Percentiles rank a stretch among this genome's conserved stretches.
Evolutionary conservation across 164 flowering plant species (phyloP).

Genomic region (Magnolia kwangsiensis): DNA sequence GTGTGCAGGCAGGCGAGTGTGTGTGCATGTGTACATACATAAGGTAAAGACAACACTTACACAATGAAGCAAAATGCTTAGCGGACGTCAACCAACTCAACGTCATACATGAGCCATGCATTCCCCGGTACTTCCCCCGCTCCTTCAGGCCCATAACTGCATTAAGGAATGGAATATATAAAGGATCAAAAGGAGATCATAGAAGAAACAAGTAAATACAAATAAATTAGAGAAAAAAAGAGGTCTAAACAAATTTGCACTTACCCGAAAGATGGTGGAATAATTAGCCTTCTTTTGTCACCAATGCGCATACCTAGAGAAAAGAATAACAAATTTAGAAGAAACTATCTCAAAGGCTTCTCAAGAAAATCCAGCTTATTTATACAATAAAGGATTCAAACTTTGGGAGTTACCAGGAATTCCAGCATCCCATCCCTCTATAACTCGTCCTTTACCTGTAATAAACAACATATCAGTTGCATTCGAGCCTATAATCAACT

Average conservation of each 20-base stretch:
- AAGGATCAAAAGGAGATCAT: not conserved
- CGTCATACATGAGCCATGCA: not conserved
- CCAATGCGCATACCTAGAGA: conserved; percentile 87
- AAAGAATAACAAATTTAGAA: not conserved
- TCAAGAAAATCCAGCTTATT: not conserved
- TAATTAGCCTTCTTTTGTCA: conserved; percentile 71
- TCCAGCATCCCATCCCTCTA: conserved; percentile 91
- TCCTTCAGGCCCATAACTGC: conserved; percentile 1
- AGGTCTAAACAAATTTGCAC: not conserved
- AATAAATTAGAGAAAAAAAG: not conserved
- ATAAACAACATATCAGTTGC: conserved; percentile 5
- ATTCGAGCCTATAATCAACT: not conserved
- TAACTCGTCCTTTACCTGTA: conserved; percentile 81
- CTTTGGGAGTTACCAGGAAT: conserved; percentile 51
- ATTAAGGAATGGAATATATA: not conserved
- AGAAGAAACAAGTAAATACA: not conserved
- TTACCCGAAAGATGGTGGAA: not conserved
- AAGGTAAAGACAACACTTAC: not conserved
- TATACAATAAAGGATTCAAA: not conserved
- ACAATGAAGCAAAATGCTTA: not conserved
- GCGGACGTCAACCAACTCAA: not conserved
- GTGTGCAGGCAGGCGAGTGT: no score
- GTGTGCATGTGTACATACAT: no score
- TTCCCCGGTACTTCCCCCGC: not conserved
- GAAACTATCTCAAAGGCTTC: not conserved